Evolutionary conservation across 305 asterid genomes (phyloP), one percentile per base, ranked within the genome.

Genomic region (Lippia alba): DNA sequence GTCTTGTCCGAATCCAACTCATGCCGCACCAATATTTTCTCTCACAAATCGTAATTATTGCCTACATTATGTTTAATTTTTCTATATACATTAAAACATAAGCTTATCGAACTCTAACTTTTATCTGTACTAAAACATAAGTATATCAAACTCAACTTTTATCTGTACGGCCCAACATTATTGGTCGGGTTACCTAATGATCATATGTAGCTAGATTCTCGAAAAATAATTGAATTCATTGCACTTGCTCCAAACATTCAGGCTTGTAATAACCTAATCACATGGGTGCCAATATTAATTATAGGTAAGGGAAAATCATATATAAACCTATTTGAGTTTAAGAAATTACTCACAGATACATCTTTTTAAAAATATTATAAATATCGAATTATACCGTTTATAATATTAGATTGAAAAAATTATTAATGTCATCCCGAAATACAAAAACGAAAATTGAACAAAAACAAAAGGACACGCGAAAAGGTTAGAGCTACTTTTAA

Each of bases 41-140:
- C 36, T 44, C 49, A 44, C 49, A 44, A 44, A 44, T 55, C 20
- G 9, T 56, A 55, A 67, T 67, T 67, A 67, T 54, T 67, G 39
- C 41, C 72, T 48, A 53, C 11, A 66, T 30, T 6, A 16, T 32
- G 30, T 17, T 0, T 24, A 24, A 24, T 24, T 24, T 51, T 10
- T 51, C 30, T 24, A 24, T 24, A 24, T 20, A 51, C 11, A 15
- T 3, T 18, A 39, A 34, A 45, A 69, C 60, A 46, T 4, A 48
- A 56, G 56, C 46, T 20, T 69, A 44, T 45, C 58, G 32, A 48
- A 50, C 51, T 71, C 51, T n/a, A 70, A 12, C 12, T 36, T 8
- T 19, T 5, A 20, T 3, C 40, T 19, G 34, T 10, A 14, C 8
- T 18, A 39, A 33, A 45, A 69, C 60, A 46, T 4, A 48, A 56